These are phyloP conservation scores for Microcos paniculata DNA, from an alignment of 345 rosid species.

Conservation along the genomic window DNA sequence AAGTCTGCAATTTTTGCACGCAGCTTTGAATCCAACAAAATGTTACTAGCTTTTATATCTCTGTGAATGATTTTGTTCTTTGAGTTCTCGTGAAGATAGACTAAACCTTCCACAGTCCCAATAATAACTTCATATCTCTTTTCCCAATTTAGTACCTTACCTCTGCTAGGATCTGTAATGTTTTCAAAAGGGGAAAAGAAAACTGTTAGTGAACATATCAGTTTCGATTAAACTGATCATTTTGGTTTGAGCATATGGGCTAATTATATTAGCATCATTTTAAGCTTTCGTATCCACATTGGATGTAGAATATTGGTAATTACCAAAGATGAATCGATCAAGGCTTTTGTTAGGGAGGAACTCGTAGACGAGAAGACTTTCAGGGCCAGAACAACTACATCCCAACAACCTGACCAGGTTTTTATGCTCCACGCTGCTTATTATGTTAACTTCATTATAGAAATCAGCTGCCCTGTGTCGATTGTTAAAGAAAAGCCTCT, in stretches of 20 bases:
- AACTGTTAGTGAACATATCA: neutral
- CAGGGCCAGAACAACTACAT: constrained; percentile 92
- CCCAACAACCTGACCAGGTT: constrained; percentile 90
- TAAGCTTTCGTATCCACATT: neutral
- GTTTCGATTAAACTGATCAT: neutral
- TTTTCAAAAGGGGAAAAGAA: neutral
- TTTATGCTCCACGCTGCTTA: constrained; percentile 83
- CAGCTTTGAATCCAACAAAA: constrained; percentile 71
- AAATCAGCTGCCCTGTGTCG: constrained; percentile 89
- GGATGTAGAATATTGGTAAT: neutral
- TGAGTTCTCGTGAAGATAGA: constrained; percentile 77
- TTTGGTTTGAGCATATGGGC: neutral
- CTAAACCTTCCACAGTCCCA: constrained; percentile 91
- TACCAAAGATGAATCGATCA: constrained; percentile 81
- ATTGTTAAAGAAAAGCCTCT: constrained; percentile 87
- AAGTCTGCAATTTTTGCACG: constrained; percentile 94
- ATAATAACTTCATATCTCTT: constrained; percentile 55
- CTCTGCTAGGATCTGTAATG: constrained; percentile 60
- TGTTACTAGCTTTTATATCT: constrained; percentile 90
- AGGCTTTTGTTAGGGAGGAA: constrained; percentile 82
- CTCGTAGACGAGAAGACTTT: constrained; percentile 93
- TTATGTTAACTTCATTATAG: constrained; percentile 91
- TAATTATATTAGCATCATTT: neutral
- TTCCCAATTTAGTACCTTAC: constrained; percentile 66
- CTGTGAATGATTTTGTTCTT: constrained; percentile 74